These are phyloP conservation scores for Silene noctiflora DNA, from an alignment of 179 eudicot genomes.

Conservation along the genomic window DNA sequence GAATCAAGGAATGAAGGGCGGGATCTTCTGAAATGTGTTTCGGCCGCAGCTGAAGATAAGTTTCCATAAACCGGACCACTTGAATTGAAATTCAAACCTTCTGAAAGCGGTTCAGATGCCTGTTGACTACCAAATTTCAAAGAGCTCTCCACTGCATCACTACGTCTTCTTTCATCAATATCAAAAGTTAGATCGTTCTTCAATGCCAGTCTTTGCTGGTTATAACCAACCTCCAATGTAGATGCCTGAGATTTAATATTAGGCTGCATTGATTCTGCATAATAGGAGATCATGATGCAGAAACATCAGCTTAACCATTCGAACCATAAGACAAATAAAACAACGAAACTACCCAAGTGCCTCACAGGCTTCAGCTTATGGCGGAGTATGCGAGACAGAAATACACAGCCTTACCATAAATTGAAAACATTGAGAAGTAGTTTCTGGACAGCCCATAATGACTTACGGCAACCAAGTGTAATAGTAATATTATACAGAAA, in stretches of 20 bases:
- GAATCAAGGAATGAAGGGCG: conserved; percentile 96
- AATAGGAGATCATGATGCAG: conserved; percentile 6
- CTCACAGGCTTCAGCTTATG: not conserved
- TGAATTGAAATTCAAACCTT: conserved; percentile 35
- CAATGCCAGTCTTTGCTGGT: conserved; percentile 17
- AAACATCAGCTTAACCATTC: not conserved
- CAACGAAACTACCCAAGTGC: not conserved
- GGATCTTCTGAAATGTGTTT: conserved; percentile 46
- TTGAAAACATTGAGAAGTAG: not conserved
- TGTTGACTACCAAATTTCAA: conserved; percentile 35
- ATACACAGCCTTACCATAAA: not conserved
- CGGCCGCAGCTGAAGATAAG: conserved; percentile 40
- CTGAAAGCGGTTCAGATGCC: conserved; percentile 40
- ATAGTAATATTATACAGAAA: not conserved
- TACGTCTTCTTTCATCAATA: conserved; percentile 40
- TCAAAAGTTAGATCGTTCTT: conserved; percentile 27
- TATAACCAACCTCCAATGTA: conserved; percentile 32
- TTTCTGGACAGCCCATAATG: not conserved
- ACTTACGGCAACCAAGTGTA: not conserved
- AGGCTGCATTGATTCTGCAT: conserved; percentile 34
- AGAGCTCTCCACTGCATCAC: conserved; percentile 28
- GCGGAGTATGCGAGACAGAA: not conserved
- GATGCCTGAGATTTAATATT: conserved; percentile 20
- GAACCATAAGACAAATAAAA: not conserved
- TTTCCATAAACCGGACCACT: conserved; percentile 36